Conservation (phyloP, 2,329 filamentous ascomycete species). For the Aspergillus brunneoviolaceus region DNA sequence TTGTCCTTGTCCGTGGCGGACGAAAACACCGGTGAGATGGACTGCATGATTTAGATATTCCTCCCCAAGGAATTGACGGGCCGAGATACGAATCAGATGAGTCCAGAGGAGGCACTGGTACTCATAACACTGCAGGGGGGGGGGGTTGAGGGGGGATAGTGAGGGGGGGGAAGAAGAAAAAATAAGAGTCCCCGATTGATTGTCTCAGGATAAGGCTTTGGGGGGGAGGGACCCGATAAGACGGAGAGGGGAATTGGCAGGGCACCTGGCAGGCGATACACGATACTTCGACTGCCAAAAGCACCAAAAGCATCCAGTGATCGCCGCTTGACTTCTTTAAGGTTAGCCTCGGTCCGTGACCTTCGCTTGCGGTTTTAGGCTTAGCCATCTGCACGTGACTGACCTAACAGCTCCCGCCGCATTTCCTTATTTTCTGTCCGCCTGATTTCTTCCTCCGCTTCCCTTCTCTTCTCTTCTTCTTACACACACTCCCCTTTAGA, state of each 20-base stretch:
- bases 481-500: constrained; percentile 12
- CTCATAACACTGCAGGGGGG: not conserved
- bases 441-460: constrained; percentile 12
- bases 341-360: constrained; percentile 29
- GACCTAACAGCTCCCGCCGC: constrained; percentile 22
- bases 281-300: not conserved
- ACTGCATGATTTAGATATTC: constrained; percentile 32
- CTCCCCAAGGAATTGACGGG: constrained; percentile 4
- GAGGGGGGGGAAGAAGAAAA: not conserved
- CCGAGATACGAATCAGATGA: not conserved
- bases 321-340: constrained; percentile 20
- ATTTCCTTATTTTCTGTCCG: constrained; percentile 20
- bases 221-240: not conserved
- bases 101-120: not conserved
- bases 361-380: constrained; percentile 31
- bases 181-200: constrained; percentile 2
- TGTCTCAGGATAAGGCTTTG: not conserved
- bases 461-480: constrained; percentile 22
- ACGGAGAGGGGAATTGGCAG: not conserved
- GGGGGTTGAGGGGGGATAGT: not conserved
- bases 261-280: not conserved
- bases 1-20: constrained; percentile 51
- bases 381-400: constrained; percentile 18
- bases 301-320: constrained; percentile 3
- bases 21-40: constrained; percentile 39